A percentile compares a stretch with the other conserved stretches of the same genome.
Evolutionary conservation across 2,329 filamentous ascomycete species (phyloP).

Genomic region (Thyridium curvatum): DNA sequence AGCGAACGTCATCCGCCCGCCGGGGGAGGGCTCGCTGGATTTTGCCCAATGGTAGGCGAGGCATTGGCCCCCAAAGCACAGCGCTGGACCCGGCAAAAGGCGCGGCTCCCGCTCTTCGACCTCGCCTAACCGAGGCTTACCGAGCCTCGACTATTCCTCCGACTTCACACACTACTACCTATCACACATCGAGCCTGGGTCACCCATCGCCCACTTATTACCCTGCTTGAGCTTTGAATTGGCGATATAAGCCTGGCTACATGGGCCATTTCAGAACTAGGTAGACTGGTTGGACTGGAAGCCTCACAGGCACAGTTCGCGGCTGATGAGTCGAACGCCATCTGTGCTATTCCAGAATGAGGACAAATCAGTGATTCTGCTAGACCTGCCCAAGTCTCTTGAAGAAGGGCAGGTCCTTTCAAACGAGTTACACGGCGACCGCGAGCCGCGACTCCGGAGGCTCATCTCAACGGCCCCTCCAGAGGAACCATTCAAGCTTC

Average conservation of each 20-base stretch:
- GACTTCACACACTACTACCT: too few relatives aligned
- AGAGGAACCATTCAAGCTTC: conserved; percentile 40
- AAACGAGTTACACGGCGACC: conserved; percentile 16
- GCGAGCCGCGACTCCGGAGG: conserved; percentile 17
- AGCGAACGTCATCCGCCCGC: not conserved
- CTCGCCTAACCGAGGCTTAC: conserved; percentile 16
- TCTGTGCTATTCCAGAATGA: conserved; percentile 49
- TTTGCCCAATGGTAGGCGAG: too few relatives aligned
- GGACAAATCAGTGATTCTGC: conserved; percentile 43
- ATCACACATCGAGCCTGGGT: too few relatives aligned
- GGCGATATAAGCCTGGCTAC: not conserved
- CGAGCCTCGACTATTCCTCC: conserved; percentile 7
- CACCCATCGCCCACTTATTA: not conserved
- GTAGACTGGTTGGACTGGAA: too few relatives aligned
- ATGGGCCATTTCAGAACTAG: too few relatives aligned
- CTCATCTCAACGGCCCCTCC: conserved; percentile 39
- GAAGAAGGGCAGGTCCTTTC: conserved; percentile 55
- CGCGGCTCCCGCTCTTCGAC: not conserved
- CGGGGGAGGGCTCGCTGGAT: too few relatives aligned
- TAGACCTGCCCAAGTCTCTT: conserved; percentile 67
- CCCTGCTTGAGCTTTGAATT: not conserved
- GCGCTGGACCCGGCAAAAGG: not conserved
- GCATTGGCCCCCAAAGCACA: too few relatives aligned
- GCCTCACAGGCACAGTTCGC: too few relatives aligned
- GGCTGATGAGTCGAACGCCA: conserved; percentile 6